Percentiles rank a stretch among this genome's conserved stretches.
Conservation (phyloP, 1,284 basidiomycete genomes). For the Trichosporon sp. region DNA sequence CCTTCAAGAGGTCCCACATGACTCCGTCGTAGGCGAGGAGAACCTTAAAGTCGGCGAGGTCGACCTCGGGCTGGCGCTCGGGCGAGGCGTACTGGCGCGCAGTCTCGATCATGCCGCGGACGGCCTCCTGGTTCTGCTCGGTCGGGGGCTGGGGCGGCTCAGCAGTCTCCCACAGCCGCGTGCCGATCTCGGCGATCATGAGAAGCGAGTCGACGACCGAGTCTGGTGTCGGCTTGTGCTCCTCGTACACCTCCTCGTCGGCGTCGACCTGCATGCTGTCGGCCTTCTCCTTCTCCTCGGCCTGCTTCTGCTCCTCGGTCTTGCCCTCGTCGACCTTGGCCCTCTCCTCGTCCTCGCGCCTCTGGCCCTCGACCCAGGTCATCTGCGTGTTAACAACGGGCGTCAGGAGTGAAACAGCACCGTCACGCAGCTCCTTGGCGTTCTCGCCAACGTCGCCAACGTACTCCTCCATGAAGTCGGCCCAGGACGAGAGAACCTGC, state of each 20-base stretch:
- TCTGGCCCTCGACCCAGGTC: conserved; percentile 31
- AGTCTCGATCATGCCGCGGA: conserved; percentile 41
- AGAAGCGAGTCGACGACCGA: conserved; percentile 49
- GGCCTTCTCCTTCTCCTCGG: conserved; percentile 25
- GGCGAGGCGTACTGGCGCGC: conserved; percentile 35
- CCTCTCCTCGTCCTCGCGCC: conserved; percentile 24
- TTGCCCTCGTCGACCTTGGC: conserved; percentile 28
- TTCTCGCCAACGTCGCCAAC: conserved; percentile 31
- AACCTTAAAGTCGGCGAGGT: conserved; percentile 50
- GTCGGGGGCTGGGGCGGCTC: conserved; percentile 38
- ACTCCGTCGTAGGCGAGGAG: conserved; percentile 47
- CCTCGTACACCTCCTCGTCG: conserved; percentile 56
- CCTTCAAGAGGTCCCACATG: conserved; percentile 47
- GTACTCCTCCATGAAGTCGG: conserved; percentile 53
- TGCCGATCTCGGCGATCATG: conserved; percentile 42
- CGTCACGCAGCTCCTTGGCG: conserved; percentile 38
- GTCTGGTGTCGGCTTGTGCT: conserved; percentile 48
- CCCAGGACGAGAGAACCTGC: conserved; percentile 41
- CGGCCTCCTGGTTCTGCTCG: conserved; percentile 42
- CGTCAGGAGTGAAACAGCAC: conserved; percentile 42
- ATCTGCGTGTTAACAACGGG: conserved; percentile 49
- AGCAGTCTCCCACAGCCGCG: conserved; percentile 46
- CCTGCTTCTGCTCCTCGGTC: conserved; percentile 22
- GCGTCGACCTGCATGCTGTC: conserved; percentile 27
- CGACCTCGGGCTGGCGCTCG: conserved; percentile 48